Evolutionary conservation across 768 basidiomycete species (phyloP).

Genomic region (Suillus spraguei): DNA sequence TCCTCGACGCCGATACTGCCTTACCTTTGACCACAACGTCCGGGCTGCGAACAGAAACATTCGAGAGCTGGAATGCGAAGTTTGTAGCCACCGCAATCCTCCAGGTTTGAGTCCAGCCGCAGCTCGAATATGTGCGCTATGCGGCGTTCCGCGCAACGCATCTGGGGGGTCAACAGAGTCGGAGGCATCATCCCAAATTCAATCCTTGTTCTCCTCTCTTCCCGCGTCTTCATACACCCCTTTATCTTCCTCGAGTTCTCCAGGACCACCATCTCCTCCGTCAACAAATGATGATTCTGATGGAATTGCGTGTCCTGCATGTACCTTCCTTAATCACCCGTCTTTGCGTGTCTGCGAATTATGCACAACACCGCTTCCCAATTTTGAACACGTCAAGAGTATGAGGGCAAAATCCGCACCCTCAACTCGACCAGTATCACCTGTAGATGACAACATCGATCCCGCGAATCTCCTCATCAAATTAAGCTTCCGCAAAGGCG

Average conservation of each 20-base stretch:
- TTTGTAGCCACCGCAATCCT: conserved; percentile 86
- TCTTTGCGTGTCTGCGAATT: conserved; percentile 81
- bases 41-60: conserved; percentile 31
- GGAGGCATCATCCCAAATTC: conserved; percentile 26
- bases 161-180: conserved; percentile 28
- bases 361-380: conserved; percentile 71
- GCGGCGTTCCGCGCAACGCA: conserved; percentile 70
- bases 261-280: conserved; percentile 22
- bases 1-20: conserved; percentile 45
- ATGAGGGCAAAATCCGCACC: conserved; percentile 60
- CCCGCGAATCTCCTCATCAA: conserved; percentile 58
- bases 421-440: conserved; percentile 63
- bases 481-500: conserved; percentile 90
- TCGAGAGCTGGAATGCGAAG: conserved; percentile 77
- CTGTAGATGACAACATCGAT: conserved; percentile 30
- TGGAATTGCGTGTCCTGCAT: conserved; percentile 73
- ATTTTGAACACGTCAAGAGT: conserved; percentile 17
- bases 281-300: conserved; percentile 24
- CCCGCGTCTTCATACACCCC: conserved; percentile 38
- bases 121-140: conserved; percentile 74
- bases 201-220: conserved; percentile 42
- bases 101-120: conserved; percentile 72
- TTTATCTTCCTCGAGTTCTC: conserved; percentile 23
- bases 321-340: conserved; percentile 91
- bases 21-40: conserved; percentile 30